Evolutionary conservation across 2,329 filamentous ascomycete species (phyloP).

Genomic region (Epichloe elymi): DNA sequence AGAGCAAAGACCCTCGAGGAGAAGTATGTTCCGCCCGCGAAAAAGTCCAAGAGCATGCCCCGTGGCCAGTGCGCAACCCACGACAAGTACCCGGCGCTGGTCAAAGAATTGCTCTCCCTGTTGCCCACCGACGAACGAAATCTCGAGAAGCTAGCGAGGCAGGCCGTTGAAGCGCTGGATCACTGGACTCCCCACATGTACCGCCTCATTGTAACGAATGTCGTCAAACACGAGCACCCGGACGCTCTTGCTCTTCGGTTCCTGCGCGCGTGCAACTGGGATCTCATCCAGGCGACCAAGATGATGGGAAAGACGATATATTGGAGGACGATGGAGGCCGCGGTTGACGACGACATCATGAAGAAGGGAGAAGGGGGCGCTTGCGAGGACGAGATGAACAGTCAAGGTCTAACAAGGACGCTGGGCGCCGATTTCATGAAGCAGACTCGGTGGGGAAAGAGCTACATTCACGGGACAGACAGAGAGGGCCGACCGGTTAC

Average conservation of each 20-base stretch:
- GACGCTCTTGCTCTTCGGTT: conserved; percentile 68
- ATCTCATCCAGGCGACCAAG: conserved; percentile 71
- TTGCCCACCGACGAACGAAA: conserved; percentile 48
- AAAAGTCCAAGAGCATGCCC: conserved; percentile 28
- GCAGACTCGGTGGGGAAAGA: conserved; percentile 78
- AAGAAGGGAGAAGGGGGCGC: conserved; percentile 52
- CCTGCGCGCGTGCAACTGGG: conserved; percentile 73
- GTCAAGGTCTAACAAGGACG: conserved; percentile 48
- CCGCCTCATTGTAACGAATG: conserved; percentile 65
- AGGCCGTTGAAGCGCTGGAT: conserved; percentile 64
- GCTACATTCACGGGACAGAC: conserved; percentile 71
- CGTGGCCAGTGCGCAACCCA: conserved; percentile 53
- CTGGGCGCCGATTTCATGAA: conserved; percentile 58
- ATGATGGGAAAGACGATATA: conserved; percentile 86
- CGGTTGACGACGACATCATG: conserved; percentile 77
- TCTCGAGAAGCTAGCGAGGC: conserved; percentile 74
- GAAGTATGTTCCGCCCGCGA: conserved; percentile 21
- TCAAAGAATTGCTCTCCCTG: conserved; percentile 23
- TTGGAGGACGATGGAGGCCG: conserved; percentile 67
- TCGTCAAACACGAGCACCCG: conserved; percentile 84
- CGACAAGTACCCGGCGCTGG: conserved; percentile 27
- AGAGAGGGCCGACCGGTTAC: conserved; percentile 69
- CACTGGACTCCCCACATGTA: conserved; percentile 61
- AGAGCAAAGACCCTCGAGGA: conserved; percentile 14
- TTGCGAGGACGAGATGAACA: conserved; percentile 39